A percentile compares a stretch with the other conserved stretches of the same genome.
phyloP scores from a whole-genome alignment of 768 basidiomycete species.

The Podaxis pistillaris region DNA sequence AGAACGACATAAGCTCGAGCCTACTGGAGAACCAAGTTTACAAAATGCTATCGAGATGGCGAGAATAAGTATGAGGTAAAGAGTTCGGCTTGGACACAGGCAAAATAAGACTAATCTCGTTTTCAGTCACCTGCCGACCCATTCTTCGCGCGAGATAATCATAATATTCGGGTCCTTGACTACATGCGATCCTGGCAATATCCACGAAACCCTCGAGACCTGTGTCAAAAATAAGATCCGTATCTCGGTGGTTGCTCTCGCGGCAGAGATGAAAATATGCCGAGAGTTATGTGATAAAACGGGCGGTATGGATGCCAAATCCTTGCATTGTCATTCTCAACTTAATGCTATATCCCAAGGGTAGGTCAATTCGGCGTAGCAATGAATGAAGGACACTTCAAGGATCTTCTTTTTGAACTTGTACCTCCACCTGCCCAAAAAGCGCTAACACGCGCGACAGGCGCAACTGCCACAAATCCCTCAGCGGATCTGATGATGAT shows the following conservation, averaged over 20 bases:
- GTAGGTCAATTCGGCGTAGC: constrained; percentile 92
- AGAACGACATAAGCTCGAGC: constrained; percentile 86
- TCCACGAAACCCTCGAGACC: constrained; percentile 89
- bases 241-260: constrained; percentile 89
- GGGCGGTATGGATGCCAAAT: constrained; percentile 60
- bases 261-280: constrained; percentile 98
- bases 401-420: constrained; percentile 92
- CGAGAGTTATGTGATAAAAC: constrained; percentile 89
- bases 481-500: constrained; percentile 97
- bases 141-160: constrained; percentile 94
- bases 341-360: constrained; percentile 16
- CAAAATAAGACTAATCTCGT: constrained; percentile 9
- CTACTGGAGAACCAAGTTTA: constrained; percentile 89
- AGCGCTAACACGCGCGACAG: constrained; percentile 43
- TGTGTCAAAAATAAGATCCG: constrained; percentile 84
- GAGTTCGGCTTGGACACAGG: background rate
- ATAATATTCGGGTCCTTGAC: constrained; percentile 95
- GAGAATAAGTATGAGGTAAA: constrained; percentile 84
- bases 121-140: constrained; percentile 89
- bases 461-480: constrained; percentile 48
- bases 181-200: constrained; percentile 95
- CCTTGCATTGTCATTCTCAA: background rate
- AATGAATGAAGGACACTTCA: constrained; percentile 96
- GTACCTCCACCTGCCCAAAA: constrained; percentile 92
- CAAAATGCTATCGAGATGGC: constrained; percentile 99